These are phyloP conservation scores for Achlya hypogyna DNA, from an alignment of 352 stramenopile species.

Conservation along the genomic window DNA sequence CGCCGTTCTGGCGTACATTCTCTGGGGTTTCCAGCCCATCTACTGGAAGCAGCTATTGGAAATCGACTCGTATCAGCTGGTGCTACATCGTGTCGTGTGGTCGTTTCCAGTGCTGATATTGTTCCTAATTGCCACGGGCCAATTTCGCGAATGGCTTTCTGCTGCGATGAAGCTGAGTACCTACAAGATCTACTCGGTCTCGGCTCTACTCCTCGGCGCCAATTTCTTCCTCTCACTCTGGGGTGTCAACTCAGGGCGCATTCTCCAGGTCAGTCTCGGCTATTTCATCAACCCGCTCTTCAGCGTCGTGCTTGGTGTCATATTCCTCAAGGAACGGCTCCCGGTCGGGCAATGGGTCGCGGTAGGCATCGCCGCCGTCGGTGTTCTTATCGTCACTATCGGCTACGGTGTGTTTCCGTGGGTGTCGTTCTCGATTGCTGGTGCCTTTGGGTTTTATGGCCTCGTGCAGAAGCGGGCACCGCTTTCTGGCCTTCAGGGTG, in stretches of 20 bases:
- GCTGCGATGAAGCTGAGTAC: neutral
- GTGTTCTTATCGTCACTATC: neutral
- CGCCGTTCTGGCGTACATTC: constrained; percentile 4
- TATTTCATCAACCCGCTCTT: constrained; percentile 19
- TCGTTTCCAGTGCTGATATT: constrained; percentile 7
- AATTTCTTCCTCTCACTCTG: constrained; percentile 12
- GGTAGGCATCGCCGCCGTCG: neutral
- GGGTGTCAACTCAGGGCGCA: constrained; percentile 17
- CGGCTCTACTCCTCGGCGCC: constrained; percentile 3
- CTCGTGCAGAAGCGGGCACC: constrained; percentile 11
- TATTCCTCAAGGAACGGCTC: constrained; percentile 6
- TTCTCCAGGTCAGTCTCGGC: constrained; percentile 14
- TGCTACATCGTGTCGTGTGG: constrained; percentile 15
- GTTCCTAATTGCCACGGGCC: constrained; percentile 2
- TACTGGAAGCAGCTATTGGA: constrained; percentile 19
- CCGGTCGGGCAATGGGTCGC: neutral
- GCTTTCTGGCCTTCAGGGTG: constrained; percentile 1
- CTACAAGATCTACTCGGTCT: constrained; percentile 7
- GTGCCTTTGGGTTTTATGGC: constrained; percentile 1
- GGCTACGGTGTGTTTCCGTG: constrained; percentile 12
- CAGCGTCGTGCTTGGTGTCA: constrained; percentile 13
- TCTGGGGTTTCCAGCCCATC: constrained; percentile 15
- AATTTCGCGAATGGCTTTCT: neutral
- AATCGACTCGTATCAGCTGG: constrained; percentile 5
- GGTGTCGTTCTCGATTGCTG: neutral